Conservation (phyloP, 306 rosid species). For the Castanea crenata region DNA sequence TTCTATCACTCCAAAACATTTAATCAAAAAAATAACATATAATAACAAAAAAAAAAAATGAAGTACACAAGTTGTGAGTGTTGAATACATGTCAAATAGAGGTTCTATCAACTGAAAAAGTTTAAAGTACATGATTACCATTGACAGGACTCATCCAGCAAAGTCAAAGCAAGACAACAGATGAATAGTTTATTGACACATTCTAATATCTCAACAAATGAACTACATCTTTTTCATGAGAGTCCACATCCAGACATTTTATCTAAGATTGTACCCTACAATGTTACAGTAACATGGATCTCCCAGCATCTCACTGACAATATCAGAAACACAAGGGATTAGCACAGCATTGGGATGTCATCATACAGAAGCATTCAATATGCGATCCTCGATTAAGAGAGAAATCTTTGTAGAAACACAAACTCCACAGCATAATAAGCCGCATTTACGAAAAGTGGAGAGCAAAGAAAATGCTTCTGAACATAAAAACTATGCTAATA, state of each 20-base stretch:
- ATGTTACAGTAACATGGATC: slow-evolving; percentile 31
- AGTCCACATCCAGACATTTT: slow-evolving; percentile 26
- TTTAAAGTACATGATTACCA: too few species aligned
- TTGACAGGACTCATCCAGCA: too few species aligned
- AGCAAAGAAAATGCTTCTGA: slow-evolving; percentile 15
- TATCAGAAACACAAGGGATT: slow-evolving; percentile 17
- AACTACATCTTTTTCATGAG: slow-evolving; percentile 8
- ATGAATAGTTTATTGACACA: neutral
- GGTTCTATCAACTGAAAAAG: too few species aligned
- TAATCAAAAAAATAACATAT: too few species aligned
- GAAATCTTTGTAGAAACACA: slow-evolving; percentile 9
- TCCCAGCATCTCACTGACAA: slow-evolving; percentile 14
- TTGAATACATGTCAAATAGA: too few species aligned
- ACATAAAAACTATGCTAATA: slow-evolving; percentile 16
- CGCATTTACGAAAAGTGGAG: slow-evolving; percentile 13
- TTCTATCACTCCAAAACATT: too few species aligned
- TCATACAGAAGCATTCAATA: slow-evolving; percentile 11
- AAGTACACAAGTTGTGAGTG: too few species aligned
- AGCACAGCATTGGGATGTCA: slow-evolving; percentile 18
- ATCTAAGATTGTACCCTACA: slow-evolving; percentile 30
- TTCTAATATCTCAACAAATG: neutral
- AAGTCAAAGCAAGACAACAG: neutral
- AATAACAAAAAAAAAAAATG: too few species aligned
- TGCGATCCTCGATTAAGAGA: neutral
- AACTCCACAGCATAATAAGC: slow-evolving; percentile 22